These are phyloP conservation scores for Firmiana major DNA, from an alignment of 345 rosid species.

Conservation along the genomic window DNA sequence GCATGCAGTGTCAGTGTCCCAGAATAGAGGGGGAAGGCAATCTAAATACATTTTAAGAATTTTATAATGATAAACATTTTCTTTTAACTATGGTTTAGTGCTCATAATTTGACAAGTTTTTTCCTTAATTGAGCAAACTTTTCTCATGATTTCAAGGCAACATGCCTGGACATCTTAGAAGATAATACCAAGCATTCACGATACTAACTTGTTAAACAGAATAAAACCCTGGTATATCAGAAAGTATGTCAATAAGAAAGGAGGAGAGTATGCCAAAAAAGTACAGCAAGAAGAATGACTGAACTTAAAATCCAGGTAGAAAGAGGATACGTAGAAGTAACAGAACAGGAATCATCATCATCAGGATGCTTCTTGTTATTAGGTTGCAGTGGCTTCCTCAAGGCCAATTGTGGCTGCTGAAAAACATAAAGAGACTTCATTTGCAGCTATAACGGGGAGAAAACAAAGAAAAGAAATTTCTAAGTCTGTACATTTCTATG, in stretches of 20 bases:
- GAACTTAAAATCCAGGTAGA: neutral
- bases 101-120: neutral
- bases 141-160: neutral
- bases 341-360: conserved; percentile 70
- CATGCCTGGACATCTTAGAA: neutral
- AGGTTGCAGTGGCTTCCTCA: conserved; percentile 62
- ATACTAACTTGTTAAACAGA: neutral
- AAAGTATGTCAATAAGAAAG: neutral
- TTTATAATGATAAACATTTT: neutral
- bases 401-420: conserved; percentile 34
- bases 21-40: neutral
- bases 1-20: conserved; percentile 2
- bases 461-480: neutral
- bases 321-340: conserved; percentile 65
- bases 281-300: neutral
- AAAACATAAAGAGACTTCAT: conserved; percentile 1
- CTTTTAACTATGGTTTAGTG: neutral
- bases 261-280: neutral
- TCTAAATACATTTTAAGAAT: neutral
- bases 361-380: conserved; percentile 67
- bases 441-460: neutral
- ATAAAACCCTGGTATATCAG: neutral
- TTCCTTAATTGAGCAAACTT: neutral
- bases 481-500: neutral
- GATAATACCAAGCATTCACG: neutral